A percentile compares a stretch with the other conserved stretches of the same genome.
phyloP scores from a whole-genome alignment of 805 yeast species.

The Saccharomycopsis oosterbeekiorum region DNA sequence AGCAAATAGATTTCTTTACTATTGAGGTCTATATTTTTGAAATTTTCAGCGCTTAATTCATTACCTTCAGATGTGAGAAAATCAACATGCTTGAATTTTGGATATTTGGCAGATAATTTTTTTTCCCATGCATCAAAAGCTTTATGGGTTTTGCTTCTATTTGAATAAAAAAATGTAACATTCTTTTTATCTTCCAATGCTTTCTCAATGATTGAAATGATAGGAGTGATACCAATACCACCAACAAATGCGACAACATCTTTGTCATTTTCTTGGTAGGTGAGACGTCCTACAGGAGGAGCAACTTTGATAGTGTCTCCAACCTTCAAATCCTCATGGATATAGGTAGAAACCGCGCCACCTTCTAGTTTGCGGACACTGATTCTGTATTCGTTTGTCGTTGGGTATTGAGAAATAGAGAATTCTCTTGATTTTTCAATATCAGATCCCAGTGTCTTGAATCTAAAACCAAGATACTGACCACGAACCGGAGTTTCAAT shows the following conservation, averaged over 20 bases:
- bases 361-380: conserved; percentile 40
- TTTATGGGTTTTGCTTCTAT: neutral
- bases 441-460: conserved; percentile 29
- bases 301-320: conserved; percentile 26
- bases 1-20: conserved; percentile 1
- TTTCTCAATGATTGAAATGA: conserved; percentile 40
- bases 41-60: neutral
- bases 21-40: neutral
- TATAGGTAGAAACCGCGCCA: conserved; percentile 42
- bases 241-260: conserved; percentile 41
- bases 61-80: neutral
- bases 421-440: conserved; percentile 47
- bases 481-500: conserved; percentile 30
- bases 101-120: neutral
- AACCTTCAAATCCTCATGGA: conserved; percentile 29
- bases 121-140: neutral
- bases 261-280: conserved; percentile 24
- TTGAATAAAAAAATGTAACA: conserved; percentile 4
- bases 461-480: conserved; percentile 32
- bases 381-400: conserved; percentile 39
- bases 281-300: conserved; percentile 54
- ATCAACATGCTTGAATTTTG: neutral
- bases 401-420: conserved; percentile 37
- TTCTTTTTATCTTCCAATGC: conserved; percentile 1
- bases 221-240: conserved; percentile 64